Percentiles rank a stretch among this genome's conserved stretches.
Evolutionary conservation across 2,329 filamentous ascomycete species (phyloP).

Genomic region (Botryotinia calthae): DNA sequence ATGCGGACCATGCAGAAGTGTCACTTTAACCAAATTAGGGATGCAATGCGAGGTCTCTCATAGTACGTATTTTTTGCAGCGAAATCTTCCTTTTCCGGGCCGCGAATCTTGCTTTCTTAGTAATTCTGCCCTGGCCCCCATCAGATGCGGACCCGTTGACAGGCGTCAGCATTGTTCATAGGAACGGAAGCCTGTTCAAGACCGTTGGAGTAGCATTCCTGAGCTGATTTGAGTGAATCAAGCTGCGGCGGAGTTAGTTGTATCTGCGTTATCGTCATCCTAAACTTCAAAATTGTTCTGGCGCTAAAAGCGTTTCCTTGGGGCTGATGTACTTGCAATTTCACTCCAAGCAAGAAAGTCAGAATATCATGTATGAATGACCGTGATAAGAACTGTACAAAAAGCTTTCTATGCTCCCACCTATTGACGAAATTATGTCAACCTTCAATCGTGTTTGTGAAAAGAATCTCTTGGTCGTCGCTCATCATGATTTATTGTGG

Average conservation of each 20-base stretch:
- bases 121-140: not conserved
- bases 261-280: not conserved
- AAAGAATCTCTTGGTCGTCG: not conserved
- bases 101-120: not conserved
- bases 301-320: not conserved
- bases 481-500: slow-evolving; percentile 22
- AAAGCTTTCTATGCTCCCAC: not conserved
- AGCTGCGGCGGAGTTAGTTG: not conserved
- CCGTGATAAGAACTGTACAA: not conserved
- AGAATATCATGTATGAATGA: not conserved
- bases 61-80: not conserved
- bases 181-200: not conserved
- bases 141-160: not conserved
- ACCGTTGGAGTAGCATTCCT: not conserved
- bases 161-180: not conserved
- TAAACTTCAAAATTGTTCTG: not conserved
- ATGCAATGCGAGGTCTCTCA: slow-evolving; percentile 8
- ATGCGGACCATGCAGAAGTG: not conserved
- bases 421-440: not conserved
- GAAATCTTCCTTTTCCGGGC: not conserved
- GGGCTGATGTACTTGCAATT: not conserved
- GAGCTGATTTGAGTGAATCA: not conserved
- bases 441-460: not conserved
- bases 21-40: not conserved
- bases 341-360: not conserved